phyloP scores from a whole-genome alignment of 2,329 filamentous ascomycete genomes.

The Xylariaceae sp. region DNA sequence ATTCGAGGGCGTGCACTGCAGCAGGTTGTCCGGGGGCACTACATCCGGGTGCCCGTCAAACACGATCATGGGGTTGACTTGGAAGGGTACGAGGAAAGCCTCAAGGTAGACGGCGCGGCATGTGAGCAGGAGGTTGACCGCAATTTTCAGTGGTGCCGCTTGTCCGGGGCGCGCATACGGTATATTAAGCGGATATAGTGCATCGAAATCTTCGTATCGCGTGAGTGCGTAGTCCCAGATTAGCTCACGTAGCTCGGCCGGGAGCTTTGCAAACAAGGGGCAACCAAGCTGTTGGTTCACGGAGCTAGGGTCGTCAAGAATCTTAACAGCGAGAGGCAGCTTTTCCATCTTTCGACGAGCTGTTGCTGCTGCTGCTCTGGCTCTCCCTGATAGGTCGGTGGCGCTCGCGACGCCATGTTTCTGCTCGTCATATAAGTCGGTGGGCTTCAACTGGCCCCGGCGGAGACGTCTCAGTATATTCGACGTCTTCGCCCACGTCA shows the following conservation, averaged over 20 bases:
- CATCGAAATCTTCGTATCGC: constrained; percentile 32
- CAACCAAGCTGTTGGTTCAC: constrained; percentile 28
- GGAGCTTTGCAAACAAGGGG: constrained; percentile 35
- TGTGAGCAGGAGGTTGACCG: constrained; percentile 33
- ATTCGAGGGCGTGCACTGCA: constrained; percentile 26
- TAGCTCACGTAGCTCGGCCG: constrained; percentile 36
- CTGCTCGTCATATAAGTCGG: constrained; percentile 1
- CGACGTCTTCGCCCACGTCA: constrained; percentile 29
- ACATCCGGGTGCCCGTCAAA: constrained; percentile 34
- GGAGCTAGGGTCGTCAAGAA: constrained; percentile 27
- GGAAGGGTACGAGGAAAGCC: constrained; percentile 38
- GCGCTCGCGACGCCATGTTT: constrained; percentile 1
- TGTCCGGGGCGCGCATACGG: constrained; percentile 35
- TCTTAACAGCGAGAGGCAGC: constrained; percentile 26
- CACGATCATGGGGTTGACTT: constrained; percentile 34
- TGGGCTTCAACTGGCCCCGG: constrained; percentile 5
- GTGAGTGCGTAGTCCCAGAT: constrained; percentile 39
- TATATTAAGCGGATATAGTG: constrained; percentile 25
- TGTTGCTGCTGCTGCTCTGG: constrained; percentile 6
- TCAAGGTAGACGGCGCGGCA: constrained; percentile 41
- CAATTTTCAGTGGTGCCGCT: constrained; percentile 34
- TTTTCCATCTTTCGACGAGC: constrained; percentile 16
- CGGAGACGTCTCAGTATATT: constrained; percentile 23
- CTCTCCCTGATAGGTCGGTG: constrained; percentile 7
- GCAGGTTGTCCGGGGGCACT: constrained; percentile 25